Percentiles rank a stretch among this genome's conserved stretches.
Evolutionary conservation across 768 basidiomycete species (phyloP).

Genomic region (Mycena polygramma): DNA sequence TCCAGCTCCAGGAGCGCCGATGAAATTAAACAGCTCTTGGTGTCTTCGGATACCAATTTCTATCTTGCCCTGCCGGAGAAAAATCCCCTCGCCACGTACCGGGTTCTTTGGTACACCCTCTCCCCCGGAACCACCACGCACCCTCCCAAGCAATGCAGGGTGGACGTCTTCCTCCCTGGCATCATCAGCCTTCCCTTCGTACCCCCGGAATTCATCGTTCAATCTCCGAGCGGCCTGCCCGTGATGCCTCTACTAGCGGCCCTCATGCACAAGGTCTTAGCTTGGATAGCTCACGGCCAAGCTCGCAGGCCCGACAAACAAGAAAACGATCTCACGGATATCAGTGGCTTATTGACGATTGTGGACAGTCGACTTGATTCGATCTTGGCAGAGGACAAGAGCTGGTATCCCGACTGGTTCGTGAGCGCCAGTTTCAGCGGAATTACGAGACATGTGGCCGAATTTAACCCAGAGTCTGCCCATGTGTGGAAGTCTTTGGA

Average conservation of each 20-base stretch:
- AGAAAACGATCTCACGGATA: not conserved
- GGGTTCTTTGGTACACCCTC: not conserved
- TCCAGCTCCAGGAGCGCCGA: not conserved
- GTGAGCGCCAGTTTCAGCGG: too few species aligned
- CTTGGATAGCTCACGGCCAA: conserved; percentile 32
- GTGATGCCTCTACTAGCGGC: conserved; percentile 48
- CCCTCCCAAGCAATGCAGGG: not conserved
- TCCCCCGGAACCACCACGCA: not conserved
- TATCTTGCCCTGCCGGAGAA: not conserved
- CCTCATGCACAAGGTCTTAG: conserved; percentile 50
- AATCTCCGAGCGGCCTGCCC: conserved; percentile 25
- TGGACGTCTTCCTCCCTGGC: not conserved
- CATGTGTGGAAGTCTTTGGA: too few species aligned
- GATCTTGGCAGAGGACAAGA: too few species aligned
- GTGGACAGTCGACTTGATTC: too few species aligned
- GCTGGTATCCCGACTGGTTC: too few species aligned
- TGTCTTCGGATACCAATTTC: not conserved
- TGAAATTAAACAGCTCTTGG: not conserved
- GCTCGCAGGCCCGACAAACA: conserved; percentile 10
- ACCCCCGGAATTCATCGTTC: conserved; percentile 18
- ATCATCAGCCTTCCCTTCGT: conserved; percentile 33
- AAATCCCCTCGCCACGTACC: not conserved
- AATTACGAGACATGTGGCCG: too few species aligned
- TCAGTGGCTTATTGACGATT: too few species aligned
- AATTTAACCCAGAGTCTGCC: too few species aligned